Evolutionary conservation across 345 rosid species (phyloP).

Genomic region (Trapa bicornis): DNA sequence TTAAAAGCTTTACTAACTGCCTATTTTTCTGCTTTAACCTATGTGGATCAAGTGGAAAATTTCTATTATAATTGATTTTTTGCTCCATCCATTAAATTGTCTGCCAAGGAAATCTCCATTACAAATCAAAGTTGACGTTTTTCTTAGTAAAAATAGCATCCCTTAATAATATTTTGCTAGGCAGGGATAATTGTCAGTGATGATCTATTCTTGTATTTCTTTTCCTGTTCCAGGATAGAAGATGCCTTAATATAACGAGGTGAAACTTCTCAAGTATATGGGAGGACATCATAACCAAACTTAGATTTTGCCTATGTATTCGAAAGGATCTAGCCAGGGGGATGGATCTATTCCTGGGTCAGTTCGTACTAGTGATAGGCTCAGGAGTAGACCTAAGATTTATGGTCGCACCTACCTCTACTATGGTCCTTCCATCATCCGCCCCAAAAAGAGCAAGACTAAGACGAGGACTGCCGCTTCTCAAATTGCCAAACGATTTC

Average conservation of each 20-base stretch:
- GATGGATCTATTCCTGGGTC: conserved; percentile 77
- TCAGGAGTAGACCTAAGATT: conserved; percentile 71
- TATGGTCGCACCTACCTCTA: conserved; percentile 51
- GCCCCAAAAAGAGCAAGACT: conserved; percentile 58
- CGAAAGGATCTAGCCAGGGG: conserved; percentile 73
- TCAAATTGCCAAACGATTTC: conserved; percentile 72
- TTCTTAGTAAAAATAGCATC: not conserved
- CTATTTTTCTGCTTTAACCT: not conserved
- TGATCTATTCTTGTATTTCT: not conserved
- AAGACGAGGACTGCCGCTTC: conserved; percentile 91
- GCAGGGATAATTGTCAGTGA: not conserved
- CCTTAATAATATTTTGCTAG: no score
- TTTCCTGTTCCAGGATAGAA: not conserved
- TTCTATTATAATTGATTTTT: not conserved
- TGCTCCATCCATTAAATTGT: not conserved
- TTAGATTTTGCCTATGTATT: conserved; percentile 62
- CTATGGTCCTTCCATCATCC: conserved; percentile 48
- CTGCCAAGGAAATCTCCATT: not conserved
- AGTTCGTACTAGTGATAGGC: conserved; percentile 87
- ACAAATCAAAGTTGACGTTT: not conserved
- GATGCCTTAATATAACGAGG: not conserved
- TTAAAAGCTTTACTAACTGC: not conserved
- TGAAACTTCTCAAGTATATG: conserved; percentile 26
- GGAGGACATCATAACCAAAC: conserved; percentile 23
- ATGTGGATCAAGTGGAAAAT: not conserved